These are phyloP conservation scores for Hypoxylon cercidicola DNA, from an alignment of 495 filamentous ascomycete genomes.

Conservation along the genomic window DNA sequence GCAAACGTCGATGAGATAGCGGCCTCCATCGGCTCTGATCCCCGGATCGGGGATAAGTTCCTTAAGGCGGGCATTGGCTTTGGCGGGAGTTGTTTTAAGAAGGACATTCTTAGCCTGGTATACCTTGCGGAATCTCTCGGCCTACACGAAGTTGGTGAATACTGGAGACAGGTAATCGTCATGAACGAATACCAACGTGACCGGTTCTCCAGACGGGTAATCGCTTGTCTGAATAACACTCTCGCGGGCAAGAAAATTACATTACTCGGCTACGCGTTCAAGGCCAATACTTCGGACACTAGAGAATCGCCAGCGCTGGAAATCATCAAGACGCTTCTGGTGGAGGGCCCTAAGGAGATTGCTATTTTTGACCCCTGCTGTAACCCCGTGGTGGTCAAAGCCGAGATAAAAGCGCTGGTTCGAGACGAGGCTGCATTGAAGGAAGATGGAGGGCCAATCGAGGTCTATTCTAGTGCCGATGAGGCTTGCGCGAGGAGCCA, in stretches of 20 bases:
- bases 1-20: conserved; percentile 80
- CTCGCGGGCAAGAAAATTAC: conserved; percentile 77
- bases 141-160: conserved; percentile 77
- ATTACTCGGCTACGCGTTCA: conserved; percentile 82
- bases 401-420: conserved; percentile 56
- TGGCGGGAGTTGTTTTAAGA: conserved; percentile 85
- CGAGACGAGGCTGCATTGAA: conserved; percentile 42
- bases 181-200: conserved; percentile 83
- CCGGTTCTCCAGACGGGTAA: conserved; percentile 71
- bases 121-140: conserved; percentile 78
- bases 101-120: conserved; percentile 80
- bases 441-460: conserved; percentile 52
- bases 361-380: conserved; percentile 81
- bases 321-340: conserved; percentile 70
- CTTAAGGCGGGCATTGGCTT: conserved; percentile 83
- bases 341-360: conserved; percentile 70
- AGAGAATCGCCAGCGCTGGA: conserved; percentile 76
- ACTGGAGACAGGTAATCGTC: conserved; percentile 76
- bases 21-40: conserved; percentile 74
- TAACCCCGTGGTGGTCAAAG: conserved; percentile 50
- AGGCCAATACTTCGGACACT: conserved; percentile 83
- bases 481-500: conserved; percentile 62
- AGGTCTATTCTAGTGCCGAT: conserved; percentile 60
- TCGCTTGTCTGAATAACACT: conserved; percentile 73
- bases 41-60: conserved; percentile 76